These are phyloP conservation scores for Luzula sylvatica DNA, from an alignment of 176 grass and related monocot genomes.

Conservation along the genomic window DNA sequence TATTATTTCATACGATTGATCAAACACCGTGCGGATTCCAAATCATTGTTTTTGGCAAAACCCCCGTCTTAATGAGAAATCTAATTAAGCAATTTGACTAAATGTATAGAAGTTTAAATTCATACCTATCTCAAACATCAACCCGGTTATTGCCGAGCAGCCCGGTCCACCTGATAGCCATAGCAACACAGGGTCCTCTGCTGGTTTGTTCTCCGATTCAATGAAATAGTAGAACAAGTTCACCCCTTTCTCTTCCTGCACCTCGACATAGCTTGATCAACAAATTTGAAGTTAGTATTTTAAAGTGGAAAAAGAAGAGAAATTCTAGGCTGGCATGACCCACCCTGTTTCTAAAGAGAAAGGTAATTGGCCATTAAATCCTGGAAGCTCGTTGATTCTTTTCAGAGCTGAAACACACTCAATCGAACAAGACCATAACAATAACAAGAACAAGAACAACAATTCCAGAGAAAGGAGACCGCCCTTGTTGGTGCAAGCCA, in stretches of 20 bases:
- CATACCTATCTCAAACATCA: conserved; percentile 54
- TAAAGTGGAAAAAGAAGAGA: too few relatives aligned
- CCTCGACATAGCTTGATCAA: conserved; percentile 42
- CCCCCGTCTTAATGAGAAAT: too few relatives aligned
- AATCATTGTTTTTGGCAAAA: too few relatives aligned
- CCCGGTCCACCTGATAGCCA: conserved; percentile 59
- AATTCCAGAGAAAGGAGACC: conserved; percentile 27
- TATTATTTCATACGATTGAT: too few relatives aligned
- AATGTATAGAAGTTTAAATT: too few relatives aligned
- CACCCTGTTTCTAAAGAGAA: conserved; percentile 41
- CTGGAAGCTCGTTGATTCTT: conserved; percentile 31
- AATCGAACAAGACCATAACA: not conserved
- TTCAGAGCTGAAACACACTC: conserved; percentile 10
- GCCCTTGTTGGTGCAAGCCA: not conserved
- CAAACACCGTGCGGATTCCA: too few relatives aligned
- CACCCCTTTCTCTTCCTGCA: conserved; percentile 33
- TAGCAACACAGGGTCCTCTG: conserved; percentile 37
- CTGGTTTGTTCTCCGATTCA: conserved; percentile 36
- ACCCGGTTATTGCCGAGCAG: conserved; percentile 43
- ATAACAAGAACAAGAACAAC: conserved; percentile 41
- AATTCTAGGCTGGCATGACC: too few relatives aligned
- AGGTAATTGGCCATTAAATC: conserved; percentile 32
- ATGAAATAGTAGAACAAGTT: conserved; percentile 67
- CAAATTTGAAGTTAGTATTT: too few relatives aligned
- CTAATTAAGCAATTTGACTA: too few relatives aligned